Evolutionary conservation across 2,329 filamentous ascomycete genomes (phyloP).

Genomic region (Diplodia scrobiculata): DNA sequence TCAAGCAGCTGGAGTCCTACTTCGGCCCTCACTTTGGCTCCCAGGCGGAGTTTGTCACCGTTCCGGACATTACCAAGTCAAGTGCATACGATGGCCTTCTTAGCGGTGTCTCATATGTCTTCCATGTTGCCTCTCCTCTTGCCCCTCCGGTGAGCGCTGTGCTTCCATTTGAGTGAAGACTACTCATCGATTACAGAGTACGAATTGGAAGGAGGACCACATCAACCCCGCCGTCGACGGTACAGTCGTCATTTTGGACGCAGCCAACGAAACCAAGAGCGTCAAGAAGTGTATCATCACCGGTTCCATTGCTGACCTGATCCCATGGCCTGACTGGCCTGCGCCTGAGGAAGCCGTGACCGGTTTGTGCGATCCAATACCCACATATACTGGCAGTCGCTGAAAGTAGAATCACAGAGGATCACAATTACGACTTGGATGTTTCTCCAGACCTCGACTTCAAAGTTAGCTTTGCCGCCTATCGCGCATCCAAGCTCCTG

Average conservation of each 20-base stretch:
- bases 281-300: constrained; percentile 39
- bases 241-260: constrained; percentile 34
- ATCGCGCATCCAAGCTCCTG: constrained; percentile 36
- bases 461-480: constrained; percentile 30
- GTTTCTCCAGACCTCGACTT: constrained; percentile 30
- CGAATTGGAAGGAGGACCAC: constrained; percentile 33
- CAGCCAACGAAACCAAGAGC: constrained; percentile 33
- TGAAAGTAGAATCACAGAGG: constrained; percentile 3
- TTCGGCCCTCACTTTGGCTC: constrained; percentile 29
- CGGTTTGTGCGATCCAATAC: neutral
- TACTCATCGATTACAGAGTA: constrained; percentile 1
- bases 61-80: constrained; percentile 32
- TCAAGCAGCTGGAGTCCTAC: constrained; percentile 26
- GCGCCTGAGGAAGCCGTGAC: neutral
- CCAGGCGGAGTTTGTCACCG: constrained; percentile 31
- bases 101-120: constrained; percentile 35
- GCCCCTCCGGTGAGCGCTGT: constrained; percentile 21
- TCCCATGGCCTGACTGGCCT: constrained; percentile 28
- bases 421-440: constrained; percentile 27
- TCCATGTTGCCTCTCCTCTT: constrained; percentile 40
- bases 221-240: constrained; percentile 38
- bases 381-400: neutral
- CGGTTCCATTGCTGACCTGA: constrained; percentile 33
- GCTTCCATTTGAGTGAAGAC: neutral
- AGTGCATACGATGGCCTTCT: constrained; percentile 32